Evolutionary conservation across 2,329 filamentous ascomycete genomes (phyloP).

Genomic region (Pseudomassariella vexata): DNA sequence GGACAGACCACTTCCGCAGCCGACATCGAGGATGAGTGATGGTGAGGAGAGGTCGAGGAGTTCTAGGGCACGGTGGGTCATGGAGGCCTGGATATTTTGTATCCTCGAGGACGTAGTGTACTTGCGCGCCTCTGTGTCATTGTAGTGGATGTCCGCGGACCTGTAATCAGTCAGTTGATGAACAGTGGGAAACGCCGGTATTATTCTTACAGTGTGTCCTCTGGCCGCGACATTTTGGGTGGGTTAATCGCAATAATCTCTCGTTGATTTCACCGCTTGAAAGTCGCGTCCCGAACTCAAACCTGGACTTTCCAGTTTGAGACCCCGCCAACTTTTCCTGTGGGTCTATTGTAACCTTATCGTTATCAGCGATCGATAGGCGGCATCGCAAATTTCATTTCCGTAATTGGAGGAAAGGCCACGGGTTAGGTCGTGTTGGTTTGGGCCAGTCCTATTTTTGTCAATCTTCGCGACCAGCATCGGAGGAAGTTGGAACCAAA

Average conservation of each 20-base stretch:
- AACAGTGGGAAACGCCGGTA: slow-evolving; percentile 7
- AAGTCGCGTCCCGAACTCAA: slow-evolving; percentile 1
- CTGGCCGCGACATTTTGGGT: slow-evolving; percentile 84
- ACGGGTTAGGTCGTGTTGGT: too few species aligned
- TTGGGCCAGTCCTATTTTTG: too few species aligned
- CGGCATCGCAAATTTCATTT: too few species aligned
- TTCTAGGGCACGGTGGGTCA: slow-evolving; percentile 90
- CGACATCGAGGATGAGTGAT: slow-evolving; percentile 91
- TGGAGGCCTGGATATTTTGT: slow-evolving; percentile 87
- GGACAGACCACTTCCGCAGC: slow-evolving; percentile 89
- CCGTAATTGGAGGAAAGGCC: too few species aligned
- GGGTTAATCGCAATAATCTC: not conserved
- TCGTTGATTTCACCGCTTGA: slow-evolving; percentile 5
- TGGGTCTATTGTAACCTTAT: too few species aligned
- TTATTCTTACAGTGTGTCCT: slow-evolving; percentile 75
- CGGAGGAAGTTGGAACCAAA: too few species aligned
- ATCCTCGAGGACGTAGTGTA: slow-evolving; percentile 97
- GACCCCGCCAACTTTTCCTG: slow-evolving; percentile 7
- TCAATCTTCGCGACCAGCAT: too few species aligned
- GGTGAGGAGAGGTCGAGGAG: slow-evolving; percentile 76
- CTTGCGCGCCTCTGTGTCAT: slow-evolving; percentile 91
- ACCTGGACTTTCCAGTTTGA: too few species aligned
- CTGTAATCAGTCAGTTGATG: slow-evolving; percentile 38
- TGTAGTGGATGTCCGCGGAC: slow-evolving; percentile 94
- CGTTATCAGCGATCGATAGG: too few species aligned